Evolutionary conservation across 495 filamentous ascomycete genomes (phyloP), one percentile per base, ranked within the genome.

Genomic region (Xylaria venustula): DNA sequence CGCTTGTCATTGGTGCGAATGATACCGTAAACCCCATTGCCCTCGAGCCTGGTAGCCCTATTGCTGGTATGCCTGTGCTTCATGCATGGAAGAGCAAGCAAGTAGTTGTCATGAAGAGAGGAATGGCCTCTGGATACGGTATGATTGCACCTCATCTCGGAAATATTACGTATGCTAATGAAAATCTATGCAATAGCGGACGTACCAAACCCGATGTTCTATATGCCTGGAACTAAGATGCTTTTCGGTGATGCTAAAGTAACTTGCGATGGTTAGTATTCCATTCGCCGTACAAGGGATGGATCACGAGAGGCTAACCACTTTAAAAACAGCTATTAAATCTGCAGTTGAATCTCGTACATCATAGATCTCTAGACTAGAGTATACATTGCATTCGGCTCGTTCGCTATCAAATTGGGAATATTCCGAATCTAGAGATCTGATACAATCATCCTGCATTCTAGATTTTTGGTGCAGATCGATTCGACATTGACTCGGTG

Each of bases 1-100:
- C 89, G 7, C 81, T 93, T 2, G 89, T 93, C 9, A 93, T 93
- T 64, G 90, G 90, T 4, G 90, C 90, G 11, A 93, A 93, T 64
- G 90, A 93, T 63, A 92, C 90, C 0, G 90, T 93, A 9, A 93
- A 93, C 62, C 90, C 90, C 0, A 92, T 91, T 67, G 89, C 90
- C 4, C 72, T 92, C 59, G 89, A 93, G 69, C 85, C 87, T 1
- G 88, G 88, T 56, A 90, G 87, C 40, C 79, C 88, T 5, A 92
- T 93, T 66, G 90, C 89, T 0, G 90, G 90, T 3, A 93, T 93
- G 90, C 90, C 90, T 6, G 89, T 93, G 25, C 75, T 93, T 60
- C 88, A 92, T 58, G 90, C 89, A 25, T 92, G 90, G 88, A 93
- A 92, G 85, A 91, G 88, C 72, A 92, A 91, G 77, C 89, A 93